Evolutionary conservation across 176 grass and related monocot species (phyloP).

Genomic region (Aechmea fasciata): DNA sequence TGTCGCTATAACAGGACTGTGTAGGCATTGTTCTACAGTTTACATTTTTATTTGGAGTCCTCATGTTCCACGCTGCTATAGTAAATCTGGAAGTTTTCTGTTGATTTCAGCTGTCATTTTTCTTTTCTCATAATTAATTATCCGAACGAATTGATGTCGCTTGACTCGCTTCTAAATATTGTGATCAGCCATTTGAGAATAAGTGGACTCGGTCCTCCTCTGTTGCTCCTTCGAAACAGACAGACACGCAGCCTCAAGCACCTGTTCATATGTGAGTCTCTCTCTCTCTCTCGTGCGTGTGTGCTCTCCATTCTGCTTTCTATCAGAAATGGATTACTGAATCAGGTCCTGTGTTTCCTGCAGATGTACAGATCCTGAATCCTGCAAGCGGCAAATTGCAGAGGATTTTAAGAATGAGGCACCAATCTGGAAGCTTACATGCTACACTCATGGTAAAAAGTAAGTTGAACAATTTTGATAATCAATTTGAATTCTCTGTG

Average conservation of each 20-base stretch:
- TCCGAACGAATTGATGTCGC: not conserved
- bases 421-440: conserved; percentile 89
- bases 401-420: conserved; percentile 87
- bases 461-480: conserved; percentile 13
- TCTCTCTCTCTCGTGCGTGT: not conserved
- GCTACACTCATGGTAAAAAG: conserved; percentile 69
- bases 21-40: no score
- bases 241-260: conserved; percentile 30
- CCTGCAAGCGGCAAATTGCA: conserved; percentile 60
- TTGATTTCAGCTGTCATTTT: not conserved
- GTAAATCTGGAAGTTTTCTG: no score
- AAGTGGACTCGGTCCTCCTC: conserved; percentile 57
- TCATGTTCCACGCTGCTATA: no score
- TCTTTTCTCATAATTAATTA: not conserved
- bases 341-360: conserved; percentile 20
- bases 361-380: conserved; percentile 62
- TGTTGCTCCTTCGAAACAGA: conserved; percentile 28
- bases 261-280: conserved; percentile 59
- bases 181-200: conserved; percentile 74
- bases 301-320: not conserved
- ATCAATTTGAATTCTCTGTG: not conserved
- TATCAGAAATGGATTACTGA: not conserved
- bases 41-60: no score
- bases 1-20: no score
- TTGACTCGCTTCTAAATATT: conserved; percentile 20